Evolutionary conservation across 345 rosid species (phyloP), one percentile per base, ranked within the genome.

Genomic region (Noccaea caerulescens): DNA sequence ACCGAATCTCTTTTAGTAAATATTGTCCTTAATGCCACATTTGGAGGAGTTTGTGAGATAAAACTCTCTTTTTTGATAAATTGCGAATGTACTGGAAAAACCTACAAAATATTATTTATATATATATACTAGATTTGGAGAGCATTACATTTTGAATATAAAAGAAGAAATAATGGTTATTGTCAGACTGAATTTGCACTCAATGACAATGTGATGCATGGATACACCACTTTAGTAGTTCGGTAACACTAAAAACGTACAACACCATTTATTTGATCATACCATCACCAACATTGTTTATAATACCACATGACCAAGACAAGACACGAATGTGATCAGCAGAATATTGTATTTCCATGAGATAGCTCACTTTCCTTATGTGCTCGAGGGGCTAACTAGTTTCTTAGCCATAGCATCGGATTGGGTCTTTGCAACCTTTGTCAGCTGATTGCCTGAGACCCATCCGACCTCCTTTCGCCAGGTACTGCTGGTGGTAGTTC

Each of bases 381-480:
- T 68, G 34, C 68, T 67, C 25, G 3, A 53, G 51, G 3, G 57
- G 23, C 33, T 47, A 25, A 59, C 10, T 23, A 39, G 10, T 50
- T 4, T 23, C 69, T 86, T 73, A 90, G 50, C 92, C 95, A 54
- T 91, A 83, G 69, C 94, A 91, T 53, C 85, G 78, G 80, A 91
- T 88, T n/a, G 95, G 95, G 62, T 87, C 93, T 44, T 68, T 81
- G 82, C 97, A 88, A 60, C 90, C 87, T 75, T 88, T 88, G 38
- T 68, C 78, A 34, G 88, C 84, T 10, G 87, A 87, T 27, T 88
- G 97, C 58, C 83, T 83, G 1, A 20, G 6, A 43, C 93, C 90
- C 25, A 18, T 33, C 6, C 93, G 66, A 6, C 95, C 91, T 0
- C 96, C 91, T 72, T 88, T 91, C 13, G 85, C 88, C n/a, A 91